A percentile compares a stretch with the other conserved stretches of the same genome.
These are phyloP conservation scores for Leccinum pallidistipes DNA, from an alignment of 1,284 basidiomycete species.

Conservation along the genomic window DNA sequence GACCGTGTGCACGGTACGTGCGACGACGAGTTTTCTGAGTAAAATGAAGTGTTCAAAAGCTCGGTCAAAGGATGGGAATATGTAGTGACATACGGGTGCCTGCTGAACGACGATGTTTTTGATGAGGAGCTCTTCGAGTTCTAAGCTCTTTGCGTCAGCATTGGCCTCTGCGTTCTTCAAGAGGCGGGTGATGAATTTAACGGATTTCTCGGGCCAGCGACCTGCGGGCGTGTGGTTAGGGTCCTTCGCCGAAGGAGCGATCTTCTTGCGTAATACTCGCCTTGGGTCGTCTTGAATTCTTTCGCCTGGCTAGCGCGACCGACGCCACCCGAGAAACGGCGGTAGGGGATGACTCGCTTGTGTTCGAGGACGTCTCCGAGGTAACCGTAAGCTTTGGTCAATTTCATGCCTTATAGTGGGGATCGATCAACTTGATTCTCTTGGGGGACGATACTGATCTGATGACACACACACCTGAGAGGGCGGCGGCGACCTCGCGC, in stretches of 20 bases:
- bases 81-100: conserved; percentile 74
- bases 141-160: conserved; percentile 96
- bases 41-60: neutral
- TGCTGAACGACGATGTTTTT: conserved; percentile 99
- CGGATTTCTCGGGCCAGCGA: conserved; percentile 99
- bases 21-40: conserved; percentile 96
- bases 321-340: conserved; percentile 95
- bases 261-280: conserved; percentile 47
- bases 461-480: conserved; percentile 69
- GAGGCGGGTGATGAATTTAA: conserved; percentile 92
- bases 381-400: conserved; percentile 96
- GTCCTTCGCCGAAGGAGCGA: neutral
- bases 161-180: conserved; percentile 99
- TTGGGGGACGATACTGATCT: neutral
- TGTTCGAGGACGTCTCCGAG: conserved; percentile 94
- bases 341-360: conserved; percentile 97
- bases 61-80: neutral
- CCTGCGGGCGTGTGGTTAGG: conserved; percentile 49
- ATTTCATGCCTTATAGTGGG: conserved; percentile 72
- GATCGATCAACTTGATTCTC: conserved; percentile 1
- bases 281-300: conserved; percentile 96
- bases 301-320: conserved; percentile 98
- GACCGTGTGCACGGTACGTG: conserved; percentile 98
- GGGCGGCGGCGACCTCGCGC: conserved; percentile 90
- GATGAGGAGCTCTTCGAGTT: conserved; percentile 90